Conservation (phyloP, 352 stramenopile genomes). For the Elongisporangium prolatum region DNA sequence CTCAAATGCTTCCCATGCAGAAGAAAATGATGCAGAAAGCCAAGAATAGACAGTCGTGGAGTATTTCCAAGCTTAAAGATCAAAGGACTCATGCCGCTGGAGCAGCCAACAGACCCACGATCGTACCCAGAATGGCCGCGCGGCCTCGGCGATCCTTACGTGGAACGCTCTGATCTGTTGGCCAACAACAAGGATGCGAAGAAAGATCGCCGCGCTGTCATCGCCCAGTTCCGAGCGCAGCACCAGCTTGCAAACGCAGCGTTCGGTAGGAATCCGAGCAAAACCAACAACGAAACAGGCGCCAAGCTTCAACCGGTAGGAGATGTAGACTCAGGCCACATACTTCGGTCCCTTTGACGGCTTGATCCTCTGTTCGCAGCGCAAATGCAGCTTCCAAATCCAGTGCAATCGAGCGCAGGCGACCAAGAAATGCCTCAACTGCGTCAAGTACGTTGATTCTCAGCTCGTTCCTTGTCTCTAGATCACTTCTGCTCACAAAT, state of each 20-base stretch:
- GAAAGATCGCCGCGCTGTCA: slow-evolving; percentile 29
- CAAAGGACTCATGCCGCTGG: not conserved
- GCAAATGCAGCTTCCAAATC: slow-evolving; percentile 52
- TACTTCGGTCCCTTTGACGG: not conserved
- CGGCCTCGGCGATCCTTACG: slow-evolving; percentile 43
- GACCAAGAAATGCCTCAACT: slow-evolving; percentile 65
- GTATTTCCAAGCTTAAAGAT: not conserved
- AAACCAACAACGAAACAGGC: not conserved
- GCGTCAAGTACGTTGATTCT: slow-evolving; percentile 49
- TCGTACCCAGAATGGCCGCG: slow-evolving; percentile 59
- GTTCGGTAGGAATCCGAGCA: not conserved
- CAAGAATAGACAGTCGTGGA: not conserved
- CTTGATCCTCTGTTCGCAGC: slow-evolving; percentile 11
- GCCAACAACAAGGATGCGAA: not conserved
- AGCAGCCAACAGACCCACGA: not conserved
- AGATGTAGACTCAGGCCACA: not conserved
- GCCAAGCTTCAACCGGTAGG: not conserved
- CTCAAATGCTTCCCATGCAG: not conserved
- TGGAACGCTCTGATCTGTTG: slow-evolving; percentile 13
- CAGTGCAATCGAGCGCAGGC: slow-evolving; percentile 34
- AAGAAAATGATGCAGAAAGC: not conserved
- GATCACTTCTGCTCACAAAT: slow-evolving; percentile 1
- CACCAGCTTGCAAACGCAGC: slow-evolving; percentile 6
- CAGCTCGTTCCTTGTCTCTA: no score
- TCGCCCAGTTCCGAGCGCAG: slow-evolving; percentile 30